Evolutionary conservation across 2,329 filamentous ascomycete genomes (phyloP), one percentile per base, ranked within the genome.

Genomic region (Fusarium albosuccineum): DNA sequence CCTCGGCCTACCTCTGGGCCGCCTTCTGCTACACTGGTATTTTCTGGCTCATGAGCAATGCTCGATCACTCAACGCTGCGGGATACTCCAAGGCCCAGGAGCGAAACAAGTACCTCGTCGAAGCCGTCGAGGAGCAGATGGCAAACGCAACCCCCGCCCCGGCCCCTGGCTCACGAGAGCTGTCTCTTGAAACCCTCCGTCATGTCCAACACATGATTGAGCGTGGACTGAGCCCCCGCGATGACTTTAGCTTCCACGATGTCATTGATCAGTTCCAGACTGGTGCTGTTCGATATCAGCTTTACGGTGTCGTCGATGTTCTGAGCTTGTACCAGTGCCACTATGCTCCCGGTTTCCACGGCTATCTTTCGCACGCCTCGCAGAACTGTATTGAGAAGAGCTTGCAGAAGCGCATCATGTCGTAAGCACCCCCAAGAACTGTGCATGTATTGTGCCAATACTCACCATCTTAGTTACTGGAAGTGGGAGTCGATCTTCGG

Each of bases 221-320:
- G 57, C 56, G 68, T 14, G 67, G 57, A 5, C 60, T 68, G 11
- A 60, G 50, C 36, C 45, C 41, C 5, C 41, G 40, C 27, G 61
- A 70, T 30, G 70, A 71, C 42, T 67, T 62, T 14, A 67, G 63
- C 55, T 66, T 68, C n/a, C 57, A 61, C 50, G 62, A 67, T 54
- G 63, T 70, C 16, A 73, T 73, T 22, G 71, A 73, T 60, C 71
- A 72, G 53, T 73, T 73, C 54, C 70, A 72, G 56, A 71, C 66
- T 8, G 42, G 55, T 9, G 66, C 71, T 22, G 40, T 73, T 36
- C 70, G 70, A 9, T 73, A 73, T 55, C 71, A 73, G 53, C 60
- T 71, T 3, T 73, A 73, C 42, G 62, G 56, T 8, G 59, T 65
- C 9, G 60, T 70, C 5, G 63, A 71, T 34, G 58, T 49, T 16